These are phyloP conservation scores for Aspergillus clavatus DNA, from an alignment of 2,329 filamentous ascomycete species.

Conservation along the genomic window DNA sequence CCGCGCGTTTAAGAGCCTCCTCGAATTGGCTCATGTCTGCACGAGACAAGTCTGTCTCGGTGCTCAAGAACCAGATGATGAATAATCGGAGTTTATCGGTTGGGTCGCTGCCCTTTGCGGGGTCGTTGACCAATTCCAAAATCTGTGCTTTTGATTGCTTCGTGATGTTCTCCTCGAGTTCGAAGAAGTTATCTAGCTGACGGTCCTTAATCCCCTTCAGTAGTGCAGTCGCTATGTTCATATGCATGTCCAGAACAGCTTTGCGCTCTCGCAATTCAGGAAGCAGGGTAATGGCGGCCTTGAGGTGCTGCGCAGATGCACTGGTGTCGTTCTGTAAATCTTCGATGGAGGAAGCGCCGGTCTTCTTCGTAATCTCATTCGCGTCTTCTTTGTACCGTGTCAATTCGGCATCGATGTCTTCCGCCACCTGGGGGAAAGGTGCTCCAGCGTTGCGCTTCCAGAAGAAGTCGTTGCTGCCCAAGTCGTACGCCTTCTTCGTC, in stretches of 20 bases:
- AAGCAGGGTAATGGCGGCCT: conserved; percentile 87
- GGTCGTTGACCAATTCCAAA: conserved; percentile 76
- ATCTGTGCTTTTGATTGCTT: conserved; percentile 89
- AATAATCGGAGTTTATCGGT: conserved; percentile 89
- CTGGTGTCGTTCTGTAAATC: conserved; percentile 86
- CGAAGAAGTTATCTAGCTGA: conserved; percentile 93
- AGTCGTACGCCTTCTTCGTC: conserved; percentile 85
- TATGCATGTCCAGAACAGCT: conserved; percentile 92
- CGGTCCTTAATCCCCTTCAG: conserved; percentile 85
- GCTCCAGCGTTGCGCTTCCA: conserved; percentile 88
- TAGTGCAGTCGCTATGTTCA: conserved; percentile 87
- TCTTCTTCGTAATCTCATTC: conserved; percentile 89
- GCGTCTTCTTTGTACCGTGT: conserved; percentile 95
- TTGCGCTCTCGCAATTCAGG: conserved; percentile 92
- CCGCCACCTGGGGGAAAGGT: conserved; percentile 92
- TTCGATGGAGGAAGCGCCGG: conserved; percentile 85
- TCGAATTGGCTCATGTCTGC: conserved; percentile 82
- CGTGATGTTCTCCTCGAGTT: conserved; percentile 85
- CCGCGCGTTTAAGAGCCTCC: conserved; percentile 70
- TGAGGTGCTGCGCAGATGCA: conserved; percentile 87
- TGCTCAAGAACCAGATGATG: conserved; percentile 95
- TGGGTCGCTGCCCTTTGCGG: conserved; percentile 75
- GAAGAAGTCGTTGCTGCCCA: conserved; percentile 89
- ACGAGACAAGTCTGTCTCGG: conserved; percentile 79
- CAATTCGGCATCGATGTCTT: conserved; percentile 90